phyloP scores from a whole-genome alignment of 1,139 yeast species.

The Hansenula lynferdii region DNA sequence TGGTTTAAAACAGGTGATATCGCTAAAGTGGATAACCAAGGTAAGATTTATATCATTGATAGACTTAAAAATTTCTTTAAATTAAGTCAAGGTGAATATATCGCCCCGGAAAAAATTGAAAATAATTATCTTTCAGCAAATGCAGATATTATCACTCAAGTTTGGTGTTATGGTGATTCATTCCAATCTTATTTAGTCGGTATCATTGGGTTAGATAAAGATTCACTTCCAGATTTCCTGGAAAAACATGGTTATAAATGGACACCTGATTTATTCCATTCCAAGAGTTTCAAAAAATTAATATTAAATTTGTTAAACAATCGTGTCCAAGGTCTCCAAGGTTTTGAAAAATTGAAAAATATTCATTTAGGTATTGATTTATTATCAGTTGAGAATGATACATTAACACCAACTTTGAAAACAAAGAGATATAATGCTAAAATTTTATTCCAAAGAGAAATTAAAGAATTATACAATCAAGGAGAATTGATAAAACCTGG shows the following conservation, averaged over 20 bases:
- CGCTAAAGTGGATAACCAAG: constrained; percentile 25
- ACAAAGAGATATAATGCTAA: constrained; percentile 40
- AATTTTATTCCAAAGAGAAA: not conserved
- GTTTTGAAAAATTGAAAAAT: constrained; percentile 42
- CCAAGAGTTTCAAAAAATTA: not conserved
- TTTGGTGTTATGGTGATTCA: constrained; percentile 60
- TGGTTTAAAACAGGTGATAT: constrained; percentile 35
- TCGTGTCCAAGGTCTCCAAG: constrained; percentile 10
- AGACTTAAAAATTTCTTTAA: constrained; percentile 23
- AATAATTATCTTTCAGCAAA: constrained; percentile 46
- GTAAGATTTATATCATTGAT: constrained; percentile 31
- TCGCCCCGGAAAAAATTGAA: constrained; percentile 61
- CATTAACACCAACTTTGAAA: constrained; percentile 47
- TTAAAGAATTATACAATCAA: not conserved
- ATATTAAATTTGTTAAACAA: constrained; percentile 11
- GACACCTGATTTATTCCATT: not conserved
- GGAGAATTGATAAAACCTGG: not conserved
- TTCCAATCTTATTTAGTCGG: constrained; percentile 53
- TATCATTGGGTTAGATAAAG: constrained; percentile 53
- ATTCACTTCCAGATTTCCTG: not conserved
- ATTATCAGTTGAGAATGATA: constrained; percentile 37
- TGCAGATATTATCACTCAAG: constrained; percentile 46
- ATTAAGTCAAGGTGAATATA: constrained; percentile 31
- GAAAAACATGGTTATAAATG: too few relatives aligned
- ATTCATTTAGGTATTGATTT: constrained; percentile 40